Evolutionary conservation across 225 moss, liverwort and hornwort genomes (phyloP).

Genomic region (Physcomitrellopsis africana): DNA sequence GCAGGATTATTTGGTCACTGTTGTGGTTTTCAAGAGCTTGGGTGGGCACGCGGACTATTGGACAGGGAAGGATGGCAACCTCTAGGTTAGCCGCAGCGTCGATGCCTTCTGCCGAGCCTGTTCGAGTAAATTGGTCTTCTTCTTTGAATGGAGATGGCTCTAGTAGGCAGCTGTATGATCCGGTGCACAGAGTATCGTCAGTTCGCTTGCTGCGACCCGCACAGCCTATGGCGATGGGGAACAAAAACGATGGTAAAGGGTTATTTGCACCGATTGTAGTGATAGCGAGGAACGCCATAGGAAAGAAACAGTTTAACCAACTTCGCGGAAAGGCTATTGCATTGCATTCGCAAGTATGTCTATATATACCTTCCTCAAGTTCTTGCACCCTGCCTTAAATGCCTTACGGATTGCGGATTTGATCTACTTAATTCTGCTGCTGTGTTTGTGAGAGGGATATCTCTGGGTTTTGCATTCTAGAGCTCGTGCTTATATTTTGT

Average conservation of each 20-base stretch:
- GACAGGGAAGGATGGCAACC: constrained; percentile 29
- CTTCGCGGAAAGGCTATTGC: constrained; percentile 93
- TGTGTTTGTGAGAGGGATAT: no score
- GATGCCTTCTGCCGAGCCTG: constrained; percentile 18
- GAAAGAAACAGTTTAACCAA: constrained; percentile 82
- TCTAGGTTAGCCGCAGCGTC: constrained; percentile 38
- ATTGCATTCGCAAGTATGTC: constrained; percentile 86
- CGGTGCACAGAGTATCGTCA: constrained; percentile 14
- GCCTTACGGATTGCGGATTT: no score
- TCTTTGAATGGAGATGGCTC: constrained; percentile 36
- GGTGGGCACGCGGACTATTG: neutral
- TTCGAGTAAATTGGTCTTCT: constrained; percentile 37
- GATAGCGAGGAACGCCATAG: constrained; percentile 60
- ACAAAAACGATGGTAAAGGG: constrained; percentile 58
- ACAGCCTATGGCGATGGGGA: constrained; percentile 69
- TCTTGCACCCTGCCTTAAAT: neutral
- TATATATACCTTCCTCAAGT: no score
- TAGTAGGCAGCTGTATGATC: constrained; percentile 20
- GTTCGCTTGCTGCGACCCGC: constrained; percentile 33
- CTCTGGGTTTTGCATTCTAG: no score
- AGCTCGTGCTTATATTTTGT: no score
- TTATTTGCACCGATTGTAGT: constrained; percentile 82
- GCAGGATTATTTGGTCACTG: neutral
- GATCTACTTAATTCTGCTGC: no score
- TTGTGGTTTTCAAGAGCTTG: neutral